Conservation (phyloP, 1,284 basidiomycete genomes). For the Trametes versicolor region DNA sequence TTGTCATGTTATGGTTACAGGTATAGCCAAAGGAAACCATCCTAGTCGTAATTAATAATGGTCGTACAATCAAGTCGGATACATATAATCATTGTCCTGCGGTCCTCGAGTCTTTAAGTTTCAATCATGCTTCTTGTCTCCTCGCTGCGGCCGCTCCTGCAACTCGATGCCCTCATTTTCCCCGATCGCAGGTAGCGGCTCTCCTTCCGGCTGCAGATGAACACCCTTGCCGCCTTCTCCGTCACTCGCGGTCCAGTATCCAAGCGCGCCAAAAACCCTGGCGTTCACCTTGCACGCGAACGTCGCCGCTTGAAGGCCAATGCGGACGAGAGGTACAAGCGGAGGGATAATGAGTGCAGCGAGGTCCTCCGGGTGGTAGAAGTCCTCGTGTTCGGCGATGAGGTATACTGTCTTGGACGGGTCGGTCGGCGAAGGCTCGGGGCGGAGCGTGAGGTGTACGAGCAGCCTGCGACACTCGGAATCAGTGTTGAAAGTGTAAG, state of each 20-base stretch:
- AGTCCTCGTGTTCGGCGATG: constrained; percentile 67
- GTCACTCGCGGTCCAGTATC: constrained; percentile 26
- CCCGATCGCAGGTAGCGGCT: constrained; percentile 18
- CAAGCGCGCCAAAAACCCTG: constrained; percentile 30
- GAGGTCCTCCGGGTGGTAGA: constrained; percentile 68
- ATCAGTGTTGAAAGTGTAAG: not conserved
- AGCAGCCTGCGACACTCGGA: constrained; percentile 34
- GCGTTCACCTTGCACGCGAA: constrained; percentile 56
- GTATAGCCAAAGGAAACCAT: no score
- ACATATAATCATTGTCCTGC: not conserved
- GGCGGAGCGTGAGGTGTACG: constrained; percentile 56
- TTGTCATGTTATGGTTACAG: no score
- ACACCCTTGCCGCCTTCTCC: constrained; percentile 28
- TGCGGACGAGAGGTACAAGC: constrained; percentile 52
- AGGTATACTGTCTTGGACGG: constrained; percentile 48
- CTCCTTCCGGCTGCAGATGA: constrained; percentile 21
- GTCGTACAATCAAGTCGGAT: no score
- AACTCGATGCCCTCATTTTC: constrained; percentile 18
- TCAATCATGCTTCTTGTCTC: constrained; percentile 14
- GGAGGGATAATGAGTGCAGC: constrained; percentile 60
- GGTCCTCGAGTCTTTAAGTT: not conserved
- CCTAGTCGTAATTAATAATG: no score
- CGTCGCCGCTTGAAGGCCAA: constrained; percentile 51
- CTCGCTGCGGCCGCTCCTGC: constrained; percentile 10
- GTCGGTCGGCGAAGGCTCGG: constrained; percentile 41